Percentiles rank a stretch among this genome's conserved stretches.
Evolutionary conservation across 176 grass and related monocot genomes (phyloP).

Genomic region (Triticum timopheevii): DNA sequence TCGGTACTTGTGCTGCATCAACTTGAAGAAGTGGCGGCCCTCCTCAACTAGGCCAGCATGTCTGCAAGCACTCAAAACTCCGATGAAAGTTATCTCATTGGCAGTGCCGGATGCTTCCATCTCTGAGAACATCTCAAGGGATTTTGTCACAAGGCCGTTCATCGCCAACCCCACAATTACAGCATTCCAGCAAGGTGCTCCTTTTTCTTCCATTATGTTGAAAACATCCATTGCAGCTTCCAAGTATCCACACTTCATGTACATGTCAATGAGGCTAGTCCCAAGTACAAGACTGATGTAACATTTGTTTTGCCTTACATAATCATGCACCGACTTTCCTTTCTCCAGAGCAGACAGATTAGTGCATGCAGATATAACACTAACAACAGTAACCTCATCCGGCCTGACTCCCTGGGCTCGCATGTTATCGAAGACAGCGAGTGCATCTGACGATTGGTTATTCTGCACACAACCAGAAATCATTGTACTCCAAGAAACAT

Average conservation of each 20-base stretch:
- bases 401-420: constrained; percentile 52
- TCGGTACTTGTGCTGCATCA: constrained; percentile 69
- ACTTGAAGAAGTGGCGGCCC: constrained; percentile 61
- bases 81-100: constrained; percentile 88
- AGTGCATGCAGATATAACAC: constrained; percentile 76
- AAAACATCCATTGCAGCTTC: constrained; percentile 77
- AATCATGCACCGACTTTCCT: constrained; percentile 75
- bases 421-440: constrained; percentile 67
- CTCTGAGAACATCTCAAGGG: constrained; percentile 65
- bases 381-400: constrained; percentile 65
- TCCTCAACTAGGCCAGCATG: constrained; percentile 76
- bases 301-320: constrained; percentile 57
- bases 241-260: constrained; percentile 83
- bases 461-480: constrained; percentile 76
- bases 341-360: constrained; percentile 65
- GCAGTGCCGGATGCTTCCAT: constrained; percentile 61
- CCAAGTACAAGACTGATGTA: constrained; percentile 52
- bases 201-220: constrained; percentile 51
- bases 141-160: constrained; percentile 69
- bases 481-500: constrained; percentile 78
- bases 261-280: constrained; percentile 89
- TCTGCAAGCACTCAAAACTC: constrained; percentile 85
- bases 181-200: constrained; percentile 80
- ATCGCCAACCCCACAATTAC: constrained; percentile 71
- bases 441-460: constrained; percentile 56